Evolutionary conservation across 257 asterid genomes (phyloP), one percentile per base, ranked within the genome.

Genomic region (Ilex asprella): DNA sequence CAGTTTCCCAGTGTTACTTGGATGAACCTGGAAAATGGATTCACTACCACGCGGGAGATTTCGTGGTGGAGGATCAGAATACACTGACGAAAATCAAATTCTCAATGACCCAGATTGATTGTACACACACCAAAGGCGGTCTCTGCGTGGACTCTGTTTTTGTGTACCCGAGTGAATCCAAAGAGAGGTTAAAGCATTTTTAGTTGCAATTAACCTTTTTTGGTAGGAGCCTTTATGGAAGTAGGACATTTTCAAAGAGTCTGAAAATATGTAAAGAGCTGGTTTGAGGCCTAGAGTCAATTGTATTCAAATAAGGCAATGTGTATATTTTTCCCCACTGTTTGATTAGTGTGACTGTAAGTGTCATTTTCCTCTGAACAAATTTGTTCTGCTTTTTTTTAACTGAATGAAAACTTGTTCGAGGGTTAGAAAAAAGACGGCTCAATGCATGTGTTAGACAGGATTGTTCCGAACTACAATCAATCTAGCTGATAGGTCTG

Each of bases 51-150:
- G 93, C 74, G 0, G 98, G 98, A n/a, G 92, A 88, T 67, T 91
- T 91, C 12, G 73, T 75, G 0, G 95, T 86, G 2, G 32, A 57
- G 0, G 66, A 58, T 46, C 53, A 77, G 21, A 35, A 65, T 70
- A 68, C 65, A 46, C 78, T 83, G 21, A 81, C 73, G 49, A 86
- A 62, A 58, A 86, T 91, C 70, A 84, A 84, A 65, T 91, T 82
- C 56, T 91, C 92, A 41, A 84, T 91, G 98, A 88, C 95, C 3
- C 98, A 91, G 58, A 91, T 91, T 39, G 98, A 91, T 67, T 91
- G 98, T 76, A 91, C 98, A 7, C 98, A 91, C 69, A 81, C 94
- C 0, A 88, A 88, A 72, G 98, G 98, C 53, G 98, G 98, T 0
- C 83, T 91, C 15, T 91, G 94, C 73, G 91, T 88, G 57, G 98